Conservation (phyloP, 768 basidiomycete genomes). For the Tricholoma hemisulphureum region DNA sequence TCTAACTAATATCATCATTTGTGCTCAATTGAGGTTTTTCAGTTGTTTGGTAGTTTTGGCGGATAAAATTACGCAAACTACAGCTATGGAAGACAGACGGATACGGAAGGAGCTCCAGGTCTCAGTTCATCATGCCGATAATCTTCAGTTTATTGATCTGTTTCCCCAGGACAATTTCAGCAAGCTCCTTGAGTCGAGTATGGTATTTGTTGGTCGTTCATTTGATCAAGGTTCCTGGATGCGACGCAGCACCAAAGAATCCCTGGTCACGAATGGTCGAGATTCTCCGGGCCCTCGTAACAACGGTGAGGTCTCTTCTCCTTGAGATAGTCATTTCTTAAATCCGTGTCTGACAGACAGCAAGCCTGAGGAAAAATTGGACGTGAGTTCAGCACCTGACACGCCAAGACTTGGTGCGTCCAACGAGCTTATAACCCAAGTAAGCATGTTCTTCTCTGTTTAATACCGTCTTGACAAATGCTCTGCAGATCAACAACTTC, state of each 20-base stretch:
- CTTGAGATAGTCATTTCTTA: neutral
- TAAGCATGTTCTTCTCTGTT: conserved; percentile 21
- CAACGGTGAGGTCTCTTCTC: conserved; percentile 38
- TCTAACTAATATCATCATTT: conserved; percentile 5
- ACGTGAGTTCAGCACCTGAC: conserved; percentile 39
- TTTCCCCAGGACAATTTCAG: conserved; percentile 69
- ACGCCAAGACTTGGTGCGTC: conserved; percentile 33
- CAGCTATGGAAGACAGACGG: conserved; percentile 86
- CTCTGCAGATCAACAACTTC: conserved; percentile 63
- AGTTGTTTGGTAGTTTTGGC: conserved; percentile 79
- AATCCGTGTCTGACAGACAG: conserved; percentile 28
- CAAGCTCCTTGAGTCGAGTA: conserved; percentile 79
- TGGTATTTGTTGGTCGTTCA: conserved; percentile 69
- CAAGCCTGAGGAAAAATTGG: conserved; percentile 62
- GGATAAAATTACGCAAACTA: conserved; percentile 84
- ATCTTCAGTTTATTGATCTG: neutral
- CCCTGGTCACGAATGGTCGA: conserved; percentile 60
- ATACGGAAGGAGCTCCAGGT: conserved; percentile 89
- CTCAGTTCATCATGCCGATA: neutral
- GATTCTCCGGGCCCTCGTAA: conserved; percentile 62
- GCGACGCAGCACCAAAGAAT: conserved; percentile 63
- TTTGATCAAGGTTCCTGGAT: conserved; percentile 81
- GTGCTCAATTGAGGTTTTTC: neutral
- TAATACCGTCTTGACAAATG: neutral
- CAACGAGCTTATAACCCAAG: conserved; percentile 48